Conservation (phyloP, 2,329 filamentous ascomycete species). For the Aspergillus ochraceoroseus region DNA sequence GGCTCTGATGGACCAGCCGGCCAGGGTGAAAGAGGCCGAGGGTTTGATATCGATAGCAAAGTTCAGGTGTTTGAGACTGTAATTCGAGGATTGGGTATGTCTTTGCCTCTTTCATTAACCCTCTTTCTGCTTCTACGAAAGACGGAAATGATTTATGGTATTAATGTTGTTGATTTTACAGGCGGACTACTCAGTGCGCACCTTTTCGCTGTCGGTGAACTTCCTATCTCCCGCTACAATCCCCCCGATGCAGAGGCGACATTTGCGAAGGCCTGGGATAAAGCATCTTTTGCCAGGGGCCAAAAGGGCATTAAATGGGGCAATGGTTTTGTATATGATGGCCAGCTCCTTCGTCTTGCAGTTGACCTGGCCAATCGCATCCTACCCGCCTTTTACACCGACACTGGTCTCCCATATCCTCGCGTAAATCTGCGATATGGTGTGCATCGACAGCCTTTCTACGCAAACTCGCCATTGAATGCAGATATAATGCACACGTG, state of each 20-base stretch:
- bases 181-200: conserved; percentile 90
- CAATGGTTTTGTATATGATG: conserved; percentile 76
- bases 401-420: conserved; percentile 88
- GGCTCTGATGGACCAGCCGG: conserved; percentile 65
- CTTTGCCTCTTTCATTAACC: background rate
- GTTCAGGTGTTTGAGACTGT: conserved; percentile 98
- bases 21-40: conserved; percentile 65
- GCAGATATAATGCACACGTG: conserved; percentile 36
- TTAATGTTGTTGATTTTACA: conserved; percentile 6
- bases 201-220: conserved; percentile 81
- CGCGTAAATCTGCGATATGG: conserved; percentile 86
- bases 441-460: conserved; percentile 66
- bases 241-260: conserved; percentile 43
- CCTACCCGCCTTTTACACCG: conserved; percentile 85
- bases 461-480: conserved; percentile 77
- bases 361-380: conserved; percentile 77
- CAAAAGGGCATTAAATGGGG: conserved; percentile 60
- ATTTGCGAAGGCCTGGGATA: conserved; percentile 43
- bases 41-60: conserved; percentile 94
- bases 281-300: conserved; percentile 23
- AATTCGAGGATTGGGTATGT: conserved; percentile 65
- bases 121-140: background rate
- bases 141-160: background rate
- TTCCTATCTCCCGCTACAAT: conserved; percentile 77
- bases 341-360: conserved; percentile 84